phyloP scores from a whole-genome alignment of 371 early-diverging fungal genomes.

The Dichotomocladium elegans region DNA sequence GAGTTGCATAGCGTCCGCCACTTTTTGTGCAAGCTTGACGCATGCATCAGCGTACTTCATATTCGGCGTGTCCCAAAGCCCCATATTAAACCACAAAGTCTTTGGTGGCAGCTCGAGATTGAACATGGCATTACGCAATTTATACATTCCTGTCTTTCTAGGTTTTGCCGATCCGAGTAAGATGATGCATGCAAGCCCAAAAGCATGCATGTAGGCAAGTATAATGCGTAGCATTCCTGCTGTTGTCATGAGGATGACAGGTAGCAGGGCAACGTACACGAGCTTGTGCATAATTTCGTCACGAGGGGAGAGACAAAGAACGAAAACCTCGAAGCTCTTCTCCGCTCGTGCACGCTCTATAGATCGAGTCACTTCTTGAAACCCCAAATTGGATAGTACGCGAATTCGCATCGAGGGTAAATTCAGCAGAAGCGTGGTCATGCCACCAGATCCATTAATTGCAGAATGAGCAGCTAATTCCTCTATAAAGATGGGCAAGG shows the following conservation, averaged over 20 bases:
- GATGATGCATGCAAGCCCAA: slow-evolving; percentile 15
- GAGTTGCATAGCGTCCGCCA: slow-evolving; percentile 2
- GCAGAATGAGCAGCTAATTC: too few species aligned
- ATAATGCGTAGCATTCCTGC: slow-evolving; percentile 1
- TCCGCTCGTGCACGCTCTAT: too few species aligned
- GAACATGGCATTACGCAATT: slow-evolving; percentile 25
- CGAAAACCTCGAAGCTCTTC: too few species aligned
- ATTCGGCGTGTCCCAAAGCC: slow-evolving; percentile 24
- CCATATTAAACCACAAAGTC: slow-evolving; percentile 49
- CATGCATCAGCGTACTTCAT: slow-evolving; percentile 29
- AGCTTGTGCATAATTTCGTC: too few species aligned
- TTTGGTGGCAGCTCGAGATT: slow-evolving; percentile 32
- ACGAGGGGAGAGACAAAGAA: too few species aligned
- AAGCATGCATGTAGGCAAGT: slow-evolving; percentile 28
- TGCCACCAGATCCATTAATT: too few species aligned
- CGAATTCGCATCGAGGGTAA: too few species aligned
- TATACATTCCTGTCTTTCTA: slow-evolving; percentile 28
- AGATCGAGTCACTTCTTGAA: too few species aligned
- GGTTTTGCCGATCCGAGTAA: background rate
- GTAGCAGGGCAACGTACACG: slow-evolving; percentile 5
- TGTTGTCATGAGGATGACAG: background rate
- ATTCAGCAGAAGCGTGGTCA: too few species aligned
- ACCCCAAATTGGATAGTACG: too few species aligned
- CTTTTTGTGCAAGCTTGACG: slow-evolving; percentile 17
- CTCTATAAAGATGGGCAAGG: too few species aligned